Conservation (phyloP, 345 rosid species). For the Triadica sebifera region DNA sequence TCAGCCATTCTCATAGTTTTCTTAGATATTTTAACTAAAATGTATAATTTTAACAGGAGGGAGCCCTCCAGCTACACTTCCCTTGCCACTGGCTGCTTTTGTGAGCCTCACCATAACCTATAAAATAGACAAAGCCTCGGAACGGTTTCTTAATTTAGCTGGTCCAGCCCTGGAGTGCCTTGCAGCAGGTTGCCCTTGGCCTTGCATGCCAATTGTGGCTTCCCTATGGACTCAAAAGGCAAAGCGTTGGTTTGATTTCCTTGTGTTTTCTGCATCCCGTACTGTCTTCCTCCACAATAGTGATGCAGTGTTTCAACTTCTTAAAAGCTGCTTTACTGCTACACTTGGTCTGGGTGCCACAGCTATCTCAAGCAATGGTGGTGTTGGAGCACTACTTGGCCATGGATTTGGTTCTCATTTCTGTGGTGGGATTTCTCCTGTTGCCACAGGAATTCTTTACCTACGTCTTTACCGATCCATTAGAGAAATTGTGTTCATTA, state of each 20-base stretch:
- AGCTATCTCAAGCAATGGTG: constrained; percentile 57
- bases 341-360: constrained; percentile 63
- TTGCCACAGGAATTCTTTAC: constrained; percentile 89
- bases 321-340: constrained; percentile 81
- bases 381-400: constrained; percentile 94
- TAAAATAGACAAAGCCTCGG: constrained; percentile 81
- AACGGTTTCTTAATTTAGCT: constrained; percentile 60
- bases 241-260: constrained; percentile 91
- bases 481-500: constrained; percentile 69
- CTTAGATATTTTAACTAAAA: not conserved
- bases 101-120: constrained; percentile 95
- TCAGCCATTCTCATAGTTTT: not conserved
- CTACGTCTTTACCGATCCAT: constrained; percentile 67
- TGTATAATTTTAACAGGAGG: constrained; percentile 51
- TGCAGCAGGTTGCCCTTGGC: constrained; percentile 95
- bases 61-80: constrained; percentile 81
- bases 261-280: constrained; percentile 80
- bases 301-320: constrained; percentile 88
- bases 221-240: constrained; percentile 96
- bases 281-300: constrained; percentile 86
- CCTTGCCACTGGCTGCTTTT: constrained; percentile 88
- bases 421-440: constrained; percentile 79
- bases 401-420: constrained; percentile 87
- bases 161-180: constrained; percentile 85
- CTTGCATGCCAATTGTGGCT: constrained; percentile 87